Conservation (phyloP, 208 protist genomes). For the Tetramitus jugosus region DNA sequence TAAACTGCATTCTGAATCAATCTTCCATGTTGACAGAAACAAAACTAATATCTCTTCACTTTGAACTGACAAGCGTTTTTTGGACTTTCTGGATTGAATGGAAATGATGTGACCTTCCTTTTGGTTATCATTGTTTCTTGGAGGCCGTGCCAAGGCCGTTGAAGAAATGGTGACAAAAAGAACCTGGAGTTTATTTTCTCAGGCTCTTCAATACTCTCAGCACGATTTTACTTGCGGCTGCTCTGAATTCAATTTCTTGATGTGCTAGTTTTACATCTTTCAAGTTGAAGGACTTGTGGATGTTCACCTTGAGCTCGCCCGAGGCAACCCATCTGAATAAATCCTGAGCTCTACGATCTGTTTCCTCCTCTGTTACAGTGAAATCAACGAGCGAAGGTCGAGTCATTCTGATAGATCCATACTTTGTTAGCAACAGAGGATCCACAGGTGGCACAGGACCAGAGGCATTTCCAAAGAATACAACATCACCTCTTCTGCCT, state of each 20-base stretch:
- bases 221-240: constrained; percentile 36
- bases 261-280: constrained; percentile 53
- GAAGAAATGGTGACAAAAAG: too few relatives aligned
- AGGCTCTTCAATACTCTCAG: constrained; percentile 15
- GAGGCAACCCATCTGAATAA: constrained; percentile 53
- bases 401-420: constrained; percentile 63
- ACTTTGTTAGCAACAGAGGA: constrained; percentile 49
- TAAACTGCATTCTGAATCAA: too few relatives aligned
- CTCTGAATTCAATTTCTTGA: constrained; percentile 27
- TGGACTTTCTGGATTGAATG: too few relatives aligned
- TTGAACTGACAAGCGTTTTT: too few relatives aligned
- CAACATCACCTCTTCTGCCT: constrained; percentile 61
- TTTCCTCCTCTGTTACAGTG: constrained; percentile 43
- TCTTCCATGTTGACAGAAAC: too few relatives aligned
- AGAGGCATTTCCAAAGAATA: constrained; percentile 77
- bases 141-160: too few relatives aligned
- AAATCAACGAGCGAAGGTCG: constrained; percentile 60
- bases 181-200: too few relatives aligned
- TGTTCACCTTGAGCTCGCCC: constrained; percentile 47
- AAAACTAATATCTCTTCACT: too few relatives aligned
- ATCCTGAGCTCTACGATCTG: constrained; percentile 43
- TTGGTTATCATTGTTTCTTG: too few relatives aligned
- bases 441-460: constrained; percentile 57
- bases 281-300: constrained; percentile 49
- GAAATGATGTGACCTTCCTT: too few relatives aligned